Evolutionary conservation across 257 asterid species (phyloP).

Genomic region (Petunia secreta): DNA sequence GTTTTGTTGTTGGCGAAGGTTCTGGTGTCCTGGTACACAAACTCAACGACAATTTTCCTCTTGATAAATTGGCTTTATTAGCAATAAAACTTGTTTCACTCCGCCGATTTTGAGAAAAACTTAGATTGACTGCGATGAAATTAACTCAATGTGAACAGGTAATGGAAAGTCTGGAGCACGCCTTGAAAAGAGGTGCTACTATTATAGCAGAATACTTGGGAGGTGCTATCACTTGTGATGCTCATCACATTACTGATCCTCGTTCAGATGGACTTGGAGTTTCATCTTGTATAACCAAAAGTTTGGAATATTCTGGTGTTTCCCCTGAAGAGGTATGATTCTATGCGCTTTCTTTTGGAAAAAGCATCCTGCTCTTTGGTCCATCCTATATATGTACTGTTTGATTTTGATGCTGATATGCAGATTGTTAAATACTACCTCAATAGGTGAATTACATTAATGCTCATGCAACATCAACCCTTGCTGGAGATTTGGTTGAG

Average conservation of each 20-base stretch:
- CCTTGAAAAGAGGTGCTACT: conserved; percentile 48
- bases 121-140: too few species aligned
- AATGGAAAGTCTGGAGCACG: conserved; percentile 61
- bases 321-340: too few species aligned
- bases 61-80: background rate
- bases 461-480: conserved; percentile 70
- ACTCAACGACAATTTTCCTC: background rate
- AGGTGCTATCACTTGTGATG: conserved; percentile 57
- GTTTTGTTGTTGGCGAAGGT: conserved; percentile 29
- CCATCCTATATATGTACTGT: too few species aligned
- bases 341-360: too few species aligned
- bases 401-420: background rate
- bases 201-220: conserved; percentile 59
- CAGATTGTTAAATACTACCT: conserved; percentile 4
- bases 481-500: conserved; percentile 67
- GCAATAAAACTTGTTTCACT: too few species aligned
- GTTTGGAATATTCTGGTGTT: conserved; percentile 41
- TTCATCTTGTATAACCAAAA: conserved; percentile 49
- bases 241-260: conserved; percentile 59
- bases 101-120: too few species aligned
- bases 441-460: conserved; percentile 65
- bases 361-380: too few species aligned
- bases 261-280: conserved; percentile 54
- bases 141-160: conserved; percentile 29
- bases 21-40: conserved; percentile 18